Base-by-base conservation (phyloP, 1,139 yeast species). In the Candida labiduridarum region DNA sequence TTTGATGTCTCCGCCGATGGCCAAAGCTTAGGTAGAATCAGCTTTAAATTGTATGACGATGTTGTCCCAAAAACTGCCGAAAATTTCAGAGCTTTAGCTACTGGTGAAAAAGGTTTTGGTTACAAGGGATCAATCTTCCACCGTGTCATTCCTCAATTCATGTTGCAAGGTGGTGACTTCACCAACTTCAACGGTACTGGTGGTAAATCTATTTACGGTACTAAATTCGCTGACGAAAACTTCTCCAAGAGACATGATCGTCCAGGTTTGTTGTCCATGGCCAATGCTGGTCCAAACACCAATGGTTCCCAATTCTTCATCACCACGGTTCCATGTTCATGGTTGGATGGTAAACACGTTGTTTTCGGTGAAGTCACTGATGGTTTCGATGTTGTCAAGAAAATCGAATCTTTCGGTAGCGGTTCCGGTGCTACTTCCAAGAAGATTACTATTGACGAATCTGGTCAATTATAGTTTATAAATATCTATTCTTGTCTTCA, bases 71-170 rank as follows among this genome's bases (percentile, higher is more conserved):
- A 90, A 85, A 91, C 97, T 59, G 84, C 96, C 58, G 96, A 89
- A 79, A 91, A 91, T 84, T 91, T 91, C 89, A 84, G 96, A 74
- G 97, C 96, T 59, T 81, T 91, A 65, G 80, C 87, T 71, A 91
- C 97, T 59, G 97, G 97, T 66, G 96, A 91, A 79, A 86, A 90
- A 80, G 97, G 97, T 54, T 89, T 80, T 72, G 97, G 97, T 22
- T 40, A 40, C 34, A n/a, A 11, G 8, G 41, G 43, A 10, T 40
- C 43, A 5, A 79, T 84, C 41, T 71, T 72, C 70, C 78, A 72
- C 66, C 62, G 78, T 59, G 69, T 72, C 27, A 72, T 72, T 48
- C 77, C 77, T n/a, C 60, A 62, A 57, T 72, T 72, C 59, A 72
- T 72, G 77, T 66, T 72, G 59, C 78, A 72, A 60, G 78, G 77